These are phyloP conservation scores for Trametes meyenii DNA, from an alignment of 768 basidiomycete genomes.

Conservation along the genomic window DNA sequence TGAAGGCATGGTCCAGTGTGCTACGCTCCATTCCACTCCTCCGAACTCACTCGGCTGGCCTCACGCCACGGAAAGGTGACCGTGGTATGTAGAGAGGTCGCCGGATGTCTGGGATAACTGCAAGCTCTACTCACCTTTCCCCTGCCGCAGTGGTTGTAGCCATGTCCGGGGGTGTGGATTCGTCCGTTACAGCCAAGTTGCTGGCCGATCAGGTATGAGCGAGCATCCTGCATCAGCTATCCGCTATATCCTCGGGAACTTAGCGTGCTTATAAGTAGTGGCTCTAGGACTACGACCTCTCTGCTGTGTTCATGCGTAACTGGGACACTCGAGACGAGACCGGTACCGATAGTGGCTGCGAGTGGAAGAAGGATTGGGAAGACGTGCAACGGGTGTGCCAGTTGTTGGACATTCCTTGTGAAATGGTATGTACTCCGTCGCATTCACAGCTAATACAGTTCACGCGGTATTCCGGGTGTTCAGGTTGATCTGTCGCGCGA, in stretches of 20 bases:
- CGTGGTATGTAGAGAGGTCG: constrained; percentile 32
- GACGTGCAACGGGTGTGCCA: constrained; percentile 84
- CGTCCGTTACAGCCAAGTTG: constrained; percentile 82
- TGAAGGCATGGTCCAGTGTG: constrained; percentile 15
- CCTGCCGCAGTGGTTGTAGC: constrained; percentile 72
- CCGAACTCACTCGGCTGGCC: constrained; percentile 21
- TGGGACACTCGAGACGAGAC: constrained; percentile 90
- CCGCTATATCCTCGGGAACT: neutral
- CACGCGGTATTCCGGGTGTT: too few relatives aligned
- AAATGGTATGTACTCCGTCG: constrained; percentile 53
- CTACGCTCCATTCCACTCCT: constrained; percentile 17
- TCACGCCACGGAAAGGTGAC: constrained; percentile 32
- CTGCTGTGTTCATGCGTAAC: constrained; percentile 94
- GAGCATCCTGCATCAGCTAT: constrained; percentile 8
- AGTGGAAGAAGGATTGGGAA: constrained; percentile 96
- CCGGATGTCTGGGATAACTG: neutral
- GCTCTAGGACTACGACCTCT: constrained; percentile 73
- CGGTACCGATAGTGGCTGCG: constrained; percentile 80
- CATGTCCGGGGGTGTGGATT: constrained; percentile 97
- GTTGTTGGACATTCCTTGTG: constrained; percentile 70
- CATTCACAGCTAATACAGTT: constrained; percentile 6
- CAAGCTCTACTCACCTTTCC: neutral
- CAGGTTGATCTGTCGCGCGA: constrained; percentile 87
- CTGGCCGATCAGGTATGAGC: constrained; percentile 62
- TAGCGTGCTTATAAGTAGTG: neutral